Evolutionary conservation across 208 protist species (phyloP).

Genomic region (Crithidia mellificae): DNA sequence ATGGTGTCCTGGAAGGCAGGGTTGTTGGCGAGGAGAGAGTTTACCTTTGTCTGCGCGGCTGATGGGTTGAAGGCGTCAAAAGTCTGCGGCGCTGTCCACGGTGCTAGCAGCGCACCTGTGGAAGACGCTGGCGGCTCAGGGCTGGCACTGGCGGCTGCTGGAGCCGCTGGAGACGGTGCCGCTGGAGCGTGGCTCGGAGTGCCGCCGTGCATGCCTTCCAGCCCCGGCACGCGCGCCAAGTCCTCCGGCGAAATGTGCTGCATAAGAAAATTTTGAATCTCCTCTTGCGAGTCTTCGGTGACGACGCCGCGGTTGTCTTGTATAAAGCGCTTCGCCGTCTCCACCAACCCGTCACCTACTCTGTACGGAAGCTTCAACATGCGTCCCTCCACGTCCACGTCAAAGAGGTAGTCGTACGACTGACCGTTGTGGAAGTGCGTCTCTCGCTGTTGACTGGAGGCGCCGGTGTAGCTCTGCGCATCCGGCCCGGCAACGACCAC

Average conservation of each 20-base stretch:
- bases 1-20: conserved; percentile 14
- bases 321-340: conserved; percentile 90
- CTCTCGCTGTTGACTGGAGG: conserved; percentile 30
- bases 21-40: conserved; percentile 34
- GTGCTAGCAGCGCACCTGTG: conserved; percentile 11
- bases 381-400: conserved; percentile 85
- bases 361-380: conserved; percentile 94
- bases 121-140: not conserved
- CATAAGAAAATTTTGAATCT: conserved; percentile 93
- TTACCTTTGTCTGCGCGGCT: conserved; percentile 59
- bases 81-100: conserved; percentile 16
- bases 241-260: conserved; percentile 59
- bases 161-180: not conserved
- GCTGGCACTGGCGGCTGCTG: not conserved
- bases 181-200: not conserved
- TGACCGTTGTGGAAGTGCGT: conserved; percentile 86
- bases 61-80: conserved; percentile 60
- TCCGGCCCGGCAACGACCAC: conserved; percentile 85
- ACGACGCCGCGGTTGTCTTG: conserved; percentile 81
- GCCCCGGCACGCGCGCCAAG: conserved; percentile 30
- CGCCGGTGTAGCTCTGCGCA: conserved; percentile 35
- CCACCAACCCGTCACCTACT: conserved; percentile 79
- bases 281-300: conserved; percentile 82
- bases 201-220: conserved; percentile 19
- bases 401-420: conserved; percentile 95